phyloP scores from a whole-genome alignment of 768 basidiomycete species.

The Paxillus ammoniavirescens region DNA sequence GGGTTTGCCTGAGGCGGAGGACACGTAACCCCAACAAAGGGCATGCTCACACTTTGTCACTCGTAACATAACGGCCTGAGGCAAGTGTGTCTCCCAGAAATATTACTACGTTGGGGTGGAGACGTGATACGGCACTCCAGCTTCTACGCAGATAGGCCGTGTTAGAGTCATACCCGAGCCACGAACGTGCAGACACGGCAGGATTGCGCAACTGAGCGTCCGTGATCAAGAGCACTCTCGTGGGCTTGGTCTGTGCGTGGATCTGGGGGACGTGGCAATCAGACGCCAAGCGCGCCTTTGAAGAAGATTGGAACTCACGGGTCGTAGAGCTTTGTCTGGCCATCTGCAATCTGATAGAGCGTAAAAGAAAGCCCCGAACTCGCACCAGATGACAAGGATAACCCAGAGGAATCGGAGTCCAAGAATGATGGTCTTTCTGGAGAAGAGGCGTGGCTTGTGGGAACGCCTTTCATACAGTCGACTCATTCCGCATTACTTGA shows the following conservation, averaged over 20 bases:
- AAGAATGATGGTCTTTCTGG: conserved; percentile 37
- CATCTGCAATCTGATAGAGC: conserved; percentile 58
- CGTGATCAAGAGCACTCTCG: conserved; percentile 65
- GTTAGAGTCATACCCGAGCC: conserved; percentile 45
- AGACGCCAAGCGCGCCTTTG: conserved; percentile 4
- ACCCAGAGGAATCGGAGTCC: conserved; percentile 53
- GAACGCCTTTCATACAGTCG: too few relatives aligned
- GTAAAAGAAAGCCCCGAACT: conserved; percentile 59
- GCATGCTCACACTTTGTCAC: conserved; percentile 53
- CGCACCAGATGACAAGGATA: conserved; percentile 61
- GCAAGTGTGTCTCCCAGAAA: conserved; percentile 79
- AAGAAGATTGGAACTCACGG: conserved; percentile 21
- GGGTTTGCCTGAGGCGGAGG: not conserved
- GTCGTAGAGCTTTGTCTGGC: conserved; percentile 42
- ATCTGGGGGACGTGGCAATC: conserved; percentile 13
- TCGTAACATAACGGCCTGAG: conserved; percentile 53
- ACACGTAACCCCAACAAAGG: conserved; percentile 25
- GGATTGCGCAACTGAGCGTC: conserved; percentile 60
- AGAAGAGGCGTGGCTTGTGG: conserved; percentile 23
- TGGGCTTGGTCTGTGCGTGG: conserved; percentile 25
- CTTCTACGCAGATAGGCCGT: conserved; percentile 63
- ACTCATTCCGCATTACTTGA: conserved; percentile 28
- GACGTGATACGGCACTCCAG: conserved; percentile 60
- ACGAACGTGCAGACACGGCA: conserved; percentile 36
- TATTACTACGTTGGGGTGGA: conserved; percentile 64